phyloP scores from a whole-genome alignment of 345 rosid species.

The Isatis tinctoria region DNA sequence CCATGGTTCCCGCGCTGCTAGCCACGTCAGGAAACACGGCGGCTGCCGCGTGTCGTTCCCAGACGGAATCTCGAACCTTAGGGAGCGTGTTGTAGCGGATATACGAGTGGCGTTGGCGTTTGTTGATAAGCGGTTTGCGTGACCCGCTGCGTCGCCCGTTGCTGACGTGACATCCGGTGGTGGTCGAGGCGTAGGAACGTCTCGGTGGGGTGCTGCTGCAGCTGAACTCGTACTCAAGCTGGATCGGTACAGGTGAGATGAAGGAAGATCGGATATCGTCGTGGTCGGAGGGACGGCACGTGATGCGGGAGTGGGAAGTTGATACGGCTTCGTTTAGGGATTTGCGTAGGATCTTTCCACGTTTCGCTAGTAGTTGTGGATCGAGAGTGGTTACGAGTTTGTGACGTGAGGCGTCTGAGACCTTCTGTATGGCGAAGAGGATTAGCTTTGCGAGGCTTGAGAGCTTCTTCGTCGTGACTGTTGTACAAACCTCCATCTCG shows the following conservation, averaged over 20 bases:
- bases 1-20: constrained; percentile 54
- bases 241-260: constrained; percentile 55
- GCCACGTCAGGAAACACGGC: constrained; percentile 50
- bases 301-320: constrained; percentile 46
- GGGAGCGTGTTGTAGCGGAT: constrained; percentile 24
- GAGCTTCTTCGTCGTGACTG: constrained; percentile 35
- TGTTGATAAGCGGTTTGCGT: constrained; percentile 26
- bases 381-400: constrained; percentile 29
- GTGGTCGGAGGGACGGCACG: constrained; percentile 61
- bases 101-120: constrained; percentile 26
- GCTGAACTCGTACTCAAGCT: constrained; percentile 82
- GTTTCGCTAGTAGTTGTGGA: constrained; percentile 26
- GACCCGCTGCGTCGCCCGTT: constrained; percentile 40
- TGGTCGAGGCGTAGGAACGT: constrained; percentile 31
- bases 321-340: constrained; percentile 29
- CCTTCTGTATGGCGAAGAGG: constrained; percentile 32
- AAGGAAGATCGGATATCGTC: constrained; percentile 45
- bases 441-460: constrained; percentile 19
- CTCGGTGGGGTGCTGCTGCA: constrained; percentile 89
- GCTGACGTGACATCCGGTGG: constrained; percentile 19
- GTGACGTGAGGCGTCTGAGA: constrained; percentile 29
- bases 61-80: constrained; percentile 14
- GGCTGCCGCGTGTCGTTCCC: constrained; percentile 39
- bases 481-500: constrained; percentile 31
- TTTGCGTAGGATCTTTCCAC: constrained; percentile 35